A percentile compares a stretch with the other conserved stretches of the same genome.
These are phyloP conservation scores for Decorospora gaudefroyi DNA, from an alignment of 2,329 filamentous ascomycete species.

Conservation along the genomic window DNA sequence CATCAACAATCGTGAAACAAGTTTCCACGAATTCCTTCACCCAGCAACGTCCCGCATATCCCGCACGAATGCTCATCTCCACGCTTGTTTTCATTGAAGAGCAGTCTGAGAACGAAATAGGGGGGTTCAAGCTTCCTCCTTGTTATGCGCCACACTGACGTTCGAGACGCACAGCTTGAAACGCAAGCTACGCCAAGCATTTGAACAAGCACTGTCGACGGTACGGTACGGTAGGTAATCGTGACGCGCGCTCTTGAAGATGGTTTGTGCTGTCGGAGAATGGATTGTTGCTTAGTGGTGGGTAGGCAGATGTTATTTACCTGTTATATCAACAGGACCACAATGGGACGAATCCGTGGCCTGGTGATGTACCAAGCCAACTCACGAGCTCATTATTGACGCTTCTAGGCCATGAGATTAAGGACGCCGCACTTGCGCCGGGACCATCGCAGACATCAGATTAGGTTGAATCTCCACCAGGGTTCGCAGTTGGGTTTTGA, in stretches of 20 bases:
- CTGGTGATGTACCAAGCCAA: background rate
- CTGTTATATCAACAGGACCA: background rate
- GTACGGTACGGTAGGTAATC: slow-evolving; percentile 3
- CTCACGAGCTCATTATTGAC: background rate
- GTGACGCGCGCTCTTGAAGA: slow-evolving; percentile 2
- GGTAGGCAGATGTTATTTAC: too few species aligned
- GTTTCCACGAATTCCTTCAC: slow-evolving; percentile 13
- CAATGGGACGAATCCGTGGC: background rate
- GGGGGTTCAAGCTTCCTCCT: background rate
- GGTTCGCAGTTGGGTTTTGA: background rate
- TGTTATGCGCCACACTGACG: background rate
- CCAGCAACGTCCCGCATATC: slow-evolving; percentile 2
- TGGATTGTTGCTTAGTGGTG: too few species aligned
- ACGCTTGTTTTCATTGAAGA: slow-evolving; percentile 6
- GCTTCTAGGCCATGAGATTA: background rate
- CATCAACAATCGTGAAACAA: slow-evolving; percentile 18
- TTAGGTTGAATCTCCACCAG: slow-evolving; percentile 1
- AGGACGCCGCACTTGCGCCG: background rate
- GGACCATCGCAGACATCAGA: background rate
- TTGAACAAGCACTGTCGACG: slow-evolving; percentile 7
- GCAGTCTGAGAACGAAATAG: background rate
- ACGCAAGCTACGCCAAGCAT: slow-evolving; percentile 3
- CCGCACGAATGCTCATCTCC: slow-evolving; percentile 8
- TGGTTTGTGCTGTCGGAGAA: background rate
- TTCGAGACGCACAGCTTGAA: slow-evolving; percentile 7